phyloP scores from a whole-genome alignment of 257 asterid species.

The Petunia secreta region DNA sequence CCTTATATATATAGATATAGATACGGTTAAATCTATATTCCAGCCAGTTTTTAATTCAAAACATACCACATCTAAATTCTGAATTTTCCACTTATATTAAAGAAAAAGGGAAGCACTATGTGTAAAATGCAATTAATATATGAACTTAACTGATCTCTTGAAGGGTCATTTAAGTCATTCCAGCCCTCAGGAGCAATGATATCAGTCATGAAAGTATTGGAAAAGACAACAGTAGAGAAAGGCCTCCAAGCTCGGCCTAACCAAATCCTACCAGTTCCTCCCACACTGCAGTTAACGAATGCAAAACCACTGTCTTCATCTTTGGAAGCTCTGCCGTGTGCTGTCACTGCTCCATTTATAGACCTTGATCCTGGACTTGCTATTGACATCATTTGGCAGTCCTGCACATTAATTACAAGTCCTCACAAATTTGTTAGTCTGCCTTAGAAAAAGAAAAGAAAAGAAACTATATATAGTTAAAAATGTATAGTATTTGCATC shows the following conservation, averaged over 20 bases:
- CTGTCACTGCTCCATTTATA: conserved; percentile 83
- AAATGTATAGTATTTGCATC: background rate
- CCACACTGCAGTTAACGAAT: conserved; percentile 70
- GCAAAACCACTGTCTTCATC: conserved; percentile 85
- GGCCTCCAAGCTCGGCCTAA: conserved; percentile 97
- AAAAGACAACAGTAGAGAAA: conserved; percentile 76
- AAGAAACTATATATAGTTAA: no score
- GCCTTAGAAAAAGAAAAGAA: no score
- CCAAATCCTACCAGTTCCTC: conserved; percentile 93
- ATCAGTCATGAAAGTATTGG: conserved; percentile 70
- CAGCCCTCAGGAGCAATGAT: conserved; percentile 87
- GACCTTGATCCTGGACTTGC: conserved; percentile 68
- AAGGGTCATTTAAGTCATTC: conserved; percentile 91
- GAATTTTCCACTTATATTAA: no score
- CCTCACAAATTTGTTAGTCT: background rate
- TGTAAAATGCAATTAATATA: background rate
- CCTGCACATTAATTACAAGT: conserved; percentile 33
- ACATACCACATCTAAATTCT: no score
- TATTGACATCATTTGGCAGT: conserved; percentile 70
- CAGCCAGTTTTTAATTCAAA: no score
- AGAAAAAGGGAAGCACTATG: background rate
- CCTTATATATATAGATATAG: no score
- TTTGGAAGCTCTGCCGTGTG: conserved; percentile 78
- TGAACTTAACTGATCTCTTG: conserved; percentile 70
- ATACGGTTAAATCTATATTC: no score